Percentiles rank a stretch among this genome's conserved stretches.
Evolutionary conservation across 2,329 filamentous ascomycete species (phyloP).

Genomic region (Aspergillus tubingensis): DNA sequence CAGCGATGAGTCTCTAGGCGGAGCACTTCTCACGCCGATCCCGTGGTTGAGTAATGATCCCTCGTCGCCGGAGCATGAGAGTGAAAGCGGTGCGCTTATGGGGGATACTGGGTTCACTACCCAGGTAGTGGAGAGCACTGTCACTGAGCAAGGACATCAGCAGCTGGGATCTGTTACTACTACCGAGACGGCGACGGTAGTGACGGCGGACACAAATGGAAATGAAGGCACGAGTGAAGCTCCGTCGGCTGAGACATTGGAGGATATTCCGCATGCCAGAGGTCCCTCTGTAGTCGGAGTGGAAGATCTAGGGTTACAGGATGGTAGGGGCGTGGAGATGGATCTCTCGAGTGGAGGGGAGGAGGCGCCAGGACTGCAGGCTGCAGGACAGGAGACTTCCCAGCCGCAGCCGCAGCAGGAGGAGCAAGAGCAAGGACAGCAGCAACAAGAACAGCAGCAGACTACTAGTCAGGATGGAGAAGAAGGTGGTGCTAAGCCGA

Average conservation of each 20-base stretch:
- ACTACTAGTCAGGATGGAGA: neutral
- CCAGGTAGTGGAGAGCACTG: neutral
- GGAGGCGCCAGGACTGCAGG: conserved; percentile 10
- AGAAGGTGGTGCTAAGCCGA: conserved; percentile 5
- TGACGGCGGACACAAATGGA: conserved; percentile 3
- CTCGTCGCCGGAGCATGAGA: conserved; percentile 32
- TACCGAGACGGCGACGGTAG: conserved; percentile 12
- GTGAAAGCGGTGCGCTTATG: neutral
- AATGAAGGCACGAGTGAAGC: conserved; percentile 23
- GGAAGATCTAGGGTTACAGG: conserved; percentile 80
- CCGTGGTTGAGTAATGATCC: conserved; percentile 69
- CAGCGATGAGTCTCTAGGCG: conserved; percentile 85
- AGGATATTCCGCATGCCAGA: conserved; percentile 72
- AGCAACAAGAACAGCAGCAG: too few species aligned
- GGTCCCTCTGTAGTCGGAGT: conserved; percentile 84
- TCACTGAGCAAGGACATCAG: neutral
- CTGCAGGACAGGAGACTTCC: neutral
- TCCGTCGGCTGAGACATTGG: conserved; percentile 55
- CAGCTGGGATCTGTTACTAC: neutral
- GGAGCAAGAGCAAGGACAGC: too few species aligned
- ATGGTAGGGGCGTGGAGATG: conserved; percentile 49
- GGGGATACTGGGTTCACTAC: neutral
- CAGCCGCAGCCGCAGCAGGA: neutral
- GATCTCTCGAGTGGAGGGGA: conserved; percentile 30
- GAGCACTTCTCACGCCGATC: conserved; percentile 89